These are phyloP conservation scores for Clavariopsis aquatica DNA, from an alignment of 495 filamentous ascomycete species.

Conservation along the genomic window DNA sequence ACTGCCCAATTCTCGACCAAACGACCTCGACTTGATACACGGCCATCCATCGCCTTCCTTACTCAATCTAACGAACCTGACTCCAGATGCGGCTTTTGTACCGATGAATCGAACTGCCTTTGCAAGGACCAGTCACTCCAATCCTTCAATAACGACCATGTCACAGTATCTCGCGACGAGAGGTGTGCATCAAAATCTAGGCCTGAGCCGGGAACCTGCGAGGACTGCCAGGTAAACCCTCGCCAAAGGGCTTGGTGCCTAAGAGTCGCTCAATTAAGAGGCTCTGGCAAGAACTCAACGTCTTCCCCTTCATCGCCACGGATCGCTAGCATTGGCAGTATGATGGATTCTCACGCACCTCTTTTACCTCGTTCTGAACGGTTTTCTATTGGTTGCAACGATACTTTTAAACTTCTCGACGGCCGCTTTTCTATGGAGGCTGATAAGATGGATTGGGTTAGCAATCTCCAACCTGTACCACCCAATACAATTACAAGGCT, in stretches of 20 bases:
- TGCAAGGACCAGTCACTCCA: conserved; percentile 23
- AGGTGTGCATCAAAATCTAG: neutral
- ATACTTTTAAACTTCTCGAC: conserved; percentile 33
- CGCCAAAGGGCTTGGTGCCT: conserved; percentile 37
- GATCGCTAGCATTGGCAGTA: conserved; percentile 5
- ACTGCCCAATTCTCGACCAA: conserved; percentile 25
- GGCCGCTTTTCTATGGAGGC: conserved; percentile 29
- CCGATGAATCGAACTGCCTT: conserved; percentile 26
- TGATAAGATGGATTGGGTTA: conserved; percentile 30
- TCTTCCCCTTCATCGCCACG: neutral
- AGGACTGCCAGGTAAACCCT: conserved; percentile 29
- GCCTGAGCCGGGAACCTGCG: conserved; percentile 30
- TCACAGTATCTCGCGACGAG: neutral
- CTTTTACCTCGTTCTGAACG: too few species aligned
- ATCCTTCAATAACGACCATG: neutral
- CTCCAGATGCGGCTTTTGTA: conserved; percentile 35
- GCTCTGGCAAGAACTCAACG: neutral
- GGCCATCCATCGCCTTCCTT: conserved; percentile 26
- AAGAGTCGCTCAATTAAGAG: conserved; percentile 18
- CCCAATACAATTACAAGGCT: neutral
- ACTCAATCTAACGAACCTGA: conserved; percentile 18
- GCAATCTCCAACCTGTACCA: conserved; percentile 24
- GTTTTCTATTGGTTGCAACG: conserved; percentile 35
- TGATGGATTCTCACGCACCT: conserved; percentile 15
- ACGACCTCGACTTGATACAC: conserved; percentile 8